Percentiles rank a stretch among this genome's conserved stretches.
Evolutionary conservation across 108 stramenopile genomes (phyloP).

Genomic region (Cyclotella choctawhatcheeana): DNA sequence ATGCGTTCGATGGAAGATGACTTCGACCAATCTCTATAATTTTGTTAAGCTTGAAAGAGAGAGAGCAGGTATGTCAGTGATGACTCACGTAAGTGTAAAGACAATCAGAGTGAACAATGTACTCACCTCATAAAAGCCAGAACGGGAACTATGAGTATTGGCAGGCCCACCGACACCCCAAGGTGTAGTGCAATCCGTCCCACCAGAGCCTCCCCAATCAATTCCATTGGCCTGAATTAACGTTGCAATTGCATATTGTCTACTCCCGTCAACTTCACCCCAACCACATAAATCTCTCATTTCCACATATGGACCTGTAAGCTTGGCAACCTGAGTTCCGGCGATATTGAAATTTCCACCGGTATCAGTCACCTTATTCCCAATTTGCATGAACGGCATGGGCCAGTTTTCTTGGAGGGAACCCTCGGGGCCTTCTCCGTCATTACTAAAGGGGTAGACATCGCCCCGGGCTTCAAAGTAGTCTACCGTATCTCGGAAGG

Average conservation of each 20-base stretch:
- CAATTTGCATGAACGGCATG: conserved; percentile 37
- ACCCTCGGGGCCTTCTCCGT: conserved; percentile 19
- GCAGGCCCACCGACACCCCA: not conserved
- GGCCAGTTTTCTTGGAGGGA: conserved; percentile 28
- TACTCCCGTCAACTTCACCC: not conserved
- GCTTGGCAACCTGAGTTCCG: conserved; percentile 10
- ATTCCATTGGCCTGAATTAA: conserved; percentile 16
- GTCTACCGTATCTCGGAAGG: conserved; percentile 21
- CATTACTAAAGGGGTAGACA: conserved; percentile 32
- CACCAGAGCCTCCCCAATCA: conserved; percentile 21
- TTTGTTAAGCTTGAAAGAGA: conserved; percentile 12
- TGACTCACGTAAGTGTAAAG: too few species aligned
- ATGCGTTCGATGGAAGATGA: conserved; percentile 19
- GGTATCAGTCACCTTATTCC: not conserved
- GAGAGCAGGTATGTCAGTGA: not conserved
- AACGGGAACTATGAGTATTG: conserved; percentile 22
- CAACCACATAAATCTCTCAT: conserved; percentile 22
- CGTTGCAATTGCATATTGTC: not conserved
- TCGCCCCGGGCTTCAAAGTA: conserved; percentile 19
- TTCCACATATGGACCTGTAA: conserved; percentile 15
- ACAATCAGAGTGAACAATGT: too few species aligned
- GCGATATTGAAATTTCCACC: conserved; percentile 14
- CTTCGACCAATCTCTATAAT: conserved; percentile 23
- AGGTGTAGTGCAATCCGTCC: conserved; percentile 10
- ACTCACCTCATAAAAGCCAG: conserved; percentile 29